These are phyloP conservation scores for Salix arbutifolia DNA, from an alignment of 345 rosid genomes.

Conservation along the genomic window DNA sequence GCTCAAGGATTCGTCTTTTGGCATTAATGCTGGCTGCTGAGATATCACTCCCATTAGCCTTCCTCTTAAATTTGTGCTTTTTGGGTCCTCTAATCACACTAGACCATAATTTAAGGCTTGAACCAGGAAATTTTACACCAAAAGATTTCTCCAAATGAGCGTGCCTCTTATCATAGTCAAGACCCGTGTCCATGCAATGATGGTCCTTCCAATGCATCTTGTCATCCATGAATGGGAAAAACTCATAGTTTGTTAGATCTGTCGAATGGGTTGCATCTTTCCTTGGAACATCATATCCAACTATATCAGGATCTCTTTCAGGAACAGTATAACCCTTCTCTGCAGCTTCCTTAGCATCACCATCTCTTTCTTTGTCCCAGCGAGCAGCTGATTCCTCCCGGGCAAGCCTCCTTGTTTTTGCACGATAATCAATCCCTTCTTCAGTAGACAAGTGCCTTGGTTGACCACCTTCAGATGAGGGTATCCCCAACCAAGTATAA, in stretches of 20 bases:
- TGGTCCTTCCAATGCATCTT: conserved; percentile 74
- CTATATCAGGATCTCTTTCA: conserved; percentile 35
- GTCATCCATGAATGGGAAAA: conserved; percentile 64
- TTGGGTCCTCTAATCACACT: conserved; percentile 53
- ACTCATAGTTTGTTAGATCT: conserved; percentile 35
- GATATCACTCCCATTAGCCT: conserved; percentile 41
- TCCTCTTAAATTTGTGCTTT: conserved; percentile 62
- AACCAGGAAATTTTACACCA: conserved; percentile 74
- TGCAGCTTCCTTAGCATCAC: conserved; percentile 71
- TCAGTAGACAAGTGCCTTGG: conserved; percentile 64
- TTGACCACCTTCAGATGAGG: conserved; percentile 50
- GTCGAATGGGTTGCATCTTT: conserved; percentile 35
- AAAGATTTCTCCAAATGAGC: conserved; percentile 90
- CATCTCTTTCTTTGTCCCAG: conserved; percentile 61
- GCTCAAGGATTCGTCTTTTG: conserved; percentile 71
- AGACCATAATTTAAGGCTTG: conserved; percentile 68
- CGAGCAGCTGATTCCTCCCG: conserved; percentile 66
- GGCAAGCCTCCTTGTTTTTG: conserved; percentile 67
- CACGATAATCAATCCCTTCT: conserved; percentile 94
- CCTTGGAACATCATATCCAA: conserved; percentile 36
- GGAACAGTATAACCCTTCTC: conserved; percentile 67
- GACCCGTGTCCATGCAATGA: conserved; percentile 72
- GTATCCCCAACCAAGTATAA: conserved; percentile 87
- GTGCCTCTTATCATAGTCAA: conserved; percentile 76
- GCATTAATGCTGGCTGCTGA: conserved; percentile 43